Conservation (phyloP, 2,329 filamentous ascomycete species). For the Aplosporella prunicola region DNA sequence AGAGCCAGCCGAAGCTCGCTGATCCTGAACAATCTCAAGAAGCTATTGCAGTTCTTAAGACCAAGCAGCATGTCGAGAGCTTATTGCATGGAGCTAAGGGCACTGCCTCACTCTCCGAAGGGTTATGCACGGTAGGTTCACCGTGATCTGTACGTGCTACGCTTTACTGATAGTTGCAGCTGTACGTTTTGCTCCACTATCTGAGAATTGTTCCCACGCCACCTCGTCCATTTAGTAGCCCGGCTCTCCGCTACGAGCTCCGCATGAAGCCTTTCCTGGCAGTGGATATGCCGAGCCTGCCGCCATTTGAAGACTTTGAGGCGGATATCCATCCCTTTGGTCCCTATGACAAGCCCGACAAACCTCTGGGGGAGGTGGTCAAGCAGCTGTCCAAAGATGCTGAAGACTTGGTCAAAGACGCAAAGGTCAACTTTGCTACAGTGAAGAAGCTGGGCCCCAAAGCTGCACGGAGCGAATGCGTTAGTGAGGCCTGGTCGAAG, state of each 20-base stretch:
- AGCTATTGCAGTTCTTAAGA: neutral
- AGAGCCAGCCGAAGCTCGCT: neutral
- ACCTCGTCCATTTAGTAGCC: slow-evolving; percentile 55
- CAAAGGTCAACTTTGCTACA: slow-evolving; percentile 25
- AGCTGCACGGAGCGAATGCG: slow-evolving; percentile 26
- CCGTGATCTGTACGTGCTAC: neutral
- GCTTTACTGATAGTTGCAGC: neutral
- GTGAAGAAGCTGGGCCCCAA: slow-evolving; percentile 28
- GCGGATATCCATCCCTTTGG: slow-evolving; percentile 24
- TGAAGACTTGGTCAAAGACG: slow-evolving; percentile 18
- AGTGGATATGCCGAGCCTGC: slow-evolving; percentile 58
- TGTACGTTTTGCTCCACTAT: slow-evolving; percentile 55
- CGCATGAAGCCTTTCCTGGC: slow-evolving; percentile 76
- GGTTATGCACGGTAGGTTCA: slow-evolving; percentile 9
- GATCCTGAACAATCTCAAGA: neutral
- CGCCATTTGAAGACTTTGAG: slow-evolving; percentile 54
- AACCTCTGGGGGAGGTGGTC: neutral
- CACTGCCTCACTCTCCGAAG: slow-evolving; percentile 5
- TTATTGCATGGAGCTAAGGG: neutral
- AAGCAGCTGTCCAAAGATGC: slow-evolving; percentile 1
- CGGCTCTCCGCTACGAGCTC: slow-evolving; percentile 64
- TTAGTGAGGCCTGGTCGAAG: slow-evolving; percentile 29
- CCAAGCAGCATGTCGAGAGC: slow-evolving; percentile 2
- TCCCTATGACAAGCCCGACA: slow-evolving; percentile 10
- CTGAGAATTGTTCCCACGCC: slow-evolving; percentile 44